Evolutionary conservation across 2,329 filamentous ascomycete genomes (phyloP).

Genomic region (Nigrospora osmanthi): DNA sequence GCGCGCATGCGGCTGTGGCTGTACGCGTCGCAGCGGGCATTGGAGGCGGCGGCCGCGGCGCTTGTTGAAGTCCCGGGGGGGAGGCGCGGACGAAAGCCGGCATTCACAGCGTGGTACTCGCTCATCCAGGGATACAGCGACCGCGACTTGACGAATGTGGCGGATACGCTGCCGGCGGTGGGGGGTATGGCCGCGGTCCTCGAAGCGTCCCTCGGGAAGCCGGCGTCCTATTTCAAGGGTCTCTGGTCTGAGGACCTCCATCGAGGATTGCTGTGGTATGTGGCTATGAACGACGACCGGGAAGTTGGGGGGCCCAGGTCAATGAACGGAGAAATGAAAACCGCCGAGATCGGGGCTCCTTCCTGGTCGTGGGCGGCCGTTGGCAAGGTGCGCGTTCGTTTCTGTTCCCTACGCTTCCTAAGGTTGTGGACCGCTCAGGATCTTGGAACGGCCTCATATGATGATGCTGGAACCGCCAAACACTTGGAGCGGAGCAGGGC

Average conservation of each 20-base stretch:
- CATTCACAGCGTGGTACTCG: conserved; percentile 8
- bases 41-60: too few species aligned
- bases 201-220: background rate
- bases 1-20: conserved; percentile 8
- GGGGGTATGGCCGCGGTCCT: conserved; percentile 6
- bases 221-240: conserved; percentile 6
- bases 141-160: conserved; percentile 5
- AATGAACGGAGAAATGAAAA: too few species aligned
- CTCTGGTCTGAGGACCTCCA: conserved; percentile 12
- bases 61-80: too few species aligned
- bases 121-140: conserved; percentile 10
- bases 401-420: background rate
- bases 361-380: conserved; percentile 14
- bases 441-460: background rate
- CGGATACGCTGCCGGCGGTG: conserved; percentile 9
- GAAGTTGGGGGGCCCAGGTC: background rate
- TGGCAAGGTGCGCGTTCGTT: conserved; percentile 8
- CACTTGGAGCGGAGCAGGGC: too few species aligned
- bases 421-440: background rate
- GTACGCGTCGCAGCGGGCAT: conserved; percentile 1
- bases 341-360: background rate
- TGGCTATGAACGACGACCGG: conserved; percentile 9
- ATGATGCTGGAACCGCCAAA: too few species aligned
- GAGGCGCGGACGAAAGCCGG: background rate
- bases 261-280: conserved; percentile 11